Evolutionary conservation across 495 filamentous ascomycete genomes (phyloP).

Genomic region (Xylaria acuta): DNA sequence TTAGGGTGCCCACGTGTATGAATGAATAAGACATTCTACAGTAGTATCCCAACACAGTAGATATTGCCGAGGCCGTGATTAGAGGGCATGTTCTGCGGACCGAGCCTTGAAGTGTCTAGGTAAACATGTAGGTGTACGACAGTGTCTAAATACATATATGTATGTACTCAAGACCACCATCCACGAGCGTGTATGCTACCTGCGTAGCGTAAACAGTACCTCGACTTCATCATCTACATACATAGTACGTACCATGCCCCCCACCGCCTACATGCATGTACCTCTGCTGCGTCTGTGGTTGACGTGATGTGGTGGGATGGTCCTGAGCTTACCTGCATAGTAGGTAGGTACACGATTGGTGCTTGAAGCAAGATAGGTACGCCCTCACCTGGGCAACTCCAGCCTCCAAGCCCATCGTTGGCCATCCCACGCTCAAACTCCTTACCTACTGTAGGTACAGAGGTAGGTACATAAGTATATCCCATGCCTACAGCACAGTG

Average conservation of each 20-base stretch:
- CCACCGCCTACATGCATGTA: too few relatives aligned
- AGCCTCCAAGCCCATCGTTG: not conserved
- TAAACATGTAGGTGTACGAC: too few relatives aligned
- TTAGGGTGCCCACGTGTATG: not conserved
- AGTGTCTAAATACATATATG: too few relatives aligned
- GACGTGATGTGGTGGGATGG: slow-evolving; percentile 15
- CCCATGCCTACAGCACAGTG: not conserved
- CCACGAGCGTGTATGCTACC: not conserved
- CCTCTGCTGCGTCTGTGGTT: not conserved
- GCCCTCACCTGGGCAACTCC: not conserved
- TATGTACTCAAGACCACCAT: not conserved
- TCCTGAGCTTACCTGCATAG: not conserved
- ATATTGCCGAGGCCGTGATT: too few relatives aligned
- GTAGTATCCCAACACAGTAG: too few relatives aligned
- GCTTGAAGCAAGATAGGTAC: not conserved
- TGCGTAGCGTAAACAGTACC: not conserved
- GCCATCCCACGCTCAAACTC: not conserved
- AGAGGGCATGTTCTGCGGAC: not conserved
- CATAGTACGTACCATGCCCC: not conserved
- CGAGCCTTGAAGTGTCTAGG: not conserved
- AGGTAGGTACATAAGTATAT: not conserved
- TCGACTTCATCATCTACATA: not conserved
- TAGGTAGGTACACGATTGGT: not conserved
- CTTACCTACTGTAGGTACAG: too few relatives aligned
- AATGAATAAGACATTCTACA: not conserved